Evolutionary conservation across 148 eudicot genomes (phyloP), one percentile per base, ranked within the genome.

Genomic region (Cornus kousa): DNA sequence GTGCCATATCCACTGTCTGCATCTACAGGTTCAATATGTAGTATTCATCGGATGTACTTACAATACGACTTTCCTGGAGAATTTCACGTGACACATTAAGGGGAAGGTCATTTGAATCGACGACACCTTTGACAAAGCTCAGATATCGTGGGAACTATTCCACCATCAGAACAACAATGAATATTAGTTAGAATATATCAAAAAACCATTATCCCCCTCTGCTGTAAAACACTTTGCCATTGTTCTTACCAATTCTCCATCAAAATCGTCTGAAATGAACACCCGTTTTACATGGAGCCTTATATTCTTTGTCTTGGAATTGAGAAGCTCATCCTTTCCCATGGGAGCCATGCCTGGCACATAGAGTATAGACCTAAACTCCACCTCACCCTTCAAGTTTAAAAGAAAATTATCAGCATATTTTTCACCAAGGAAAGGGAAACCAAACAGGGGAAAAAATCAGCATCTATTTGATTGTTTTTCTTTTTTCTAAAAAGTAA

Each of bases 71-170:
- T 85, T 96, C 99, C 84, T 96, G 99, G 70, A 96, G 98, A 69
- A 96, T 96, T 89, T 96, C 99, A 46, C 99, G 91, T 11, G 99
- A 96, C 66, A 96, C 99, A 77, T 96, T 96, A 64, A 96, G 93
- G 32, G 99, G 99, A 83, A 96, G 99, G 81, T 96, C 99, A 80
- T 89, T 90, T 40, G 98, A 95, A 83, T 95, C 98, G 31, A 95
- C 97, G 79, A 95, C 97, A 71, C 98, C 98, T 85, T 90, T 95
- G 37, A 95, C 86, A 78, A 95, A 95, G 89, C 98, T 91, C 85
- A 95, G 72, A 87, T 95, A 95, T 67, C 98, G 87, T 70, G 98
- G 98, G 78, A 95, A 93, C 99, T 96, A 60, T 57, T 33, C 46
- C 69, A 72, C 22, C 48, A 48, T 60, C 46, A 40, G 17, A 73